Base-by-base conservation (phyloP, 768 basidiomycete genomes). In the Naganishia friedmannii region DNA sequence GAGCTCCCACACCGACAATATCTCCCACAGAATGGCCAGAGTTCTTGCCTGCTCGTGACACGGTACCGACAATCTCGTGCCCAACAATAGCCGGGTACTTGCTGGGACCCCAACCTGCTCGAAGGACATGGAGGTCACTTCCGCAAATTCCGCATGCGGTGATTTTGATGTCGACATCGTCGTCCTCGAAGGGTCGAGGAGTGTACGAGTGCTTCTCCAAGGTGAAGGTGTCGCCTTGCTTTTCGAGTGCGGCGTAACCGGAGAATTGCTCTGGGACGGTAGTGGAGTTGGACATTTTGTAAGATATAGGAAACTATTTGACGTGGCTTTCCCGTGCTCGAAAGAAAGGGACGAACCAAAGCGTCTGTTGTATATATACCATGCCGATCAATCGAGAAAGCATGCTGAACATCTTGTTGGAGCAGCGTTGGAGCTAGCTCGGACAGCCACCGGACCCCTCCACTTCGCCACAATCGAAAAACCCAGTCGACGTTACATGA, bases 21-120 rank as follows among this genome's bases (percentile, higher is more conserved):
- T 88, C 87, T 7, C 87, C 87, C 13, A 83, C 81, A 73, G 86
- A 86, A 46, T 72, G 80, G 29, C 81, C 81, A 0, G 76, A 82
- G 54, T 86, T 85, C 67, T 85, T 58, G 5, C 88, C 87, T 68
- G 87, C 85, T 12, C 83, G 79, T 26, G 82, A 81, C 31, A 84
- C 85, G 9, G 76, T 74, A 7, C 87, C 87, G 45, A 85, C 83
- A 67, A 88, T 87, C 79, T 87, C 86, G 74, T 88, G 86, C 23
- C 85, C 84, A 45, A 82, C 79, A 19, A 80, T 75, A 39, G 75
- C 74, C 8, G 77, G 77, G 54, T 63, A 80, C 23, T 73, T 56
- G 0, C 42, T 53, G 23, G 68, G 65, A 0, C 76, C 80, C 84
- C 84, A 86, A 13, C 83, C 84, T 21, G 77, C 77, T 13, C 81